Conservation (phyloP, 2,329 filamentous ascomycete genomes). For the Sporothrix curviconia region DNA sequence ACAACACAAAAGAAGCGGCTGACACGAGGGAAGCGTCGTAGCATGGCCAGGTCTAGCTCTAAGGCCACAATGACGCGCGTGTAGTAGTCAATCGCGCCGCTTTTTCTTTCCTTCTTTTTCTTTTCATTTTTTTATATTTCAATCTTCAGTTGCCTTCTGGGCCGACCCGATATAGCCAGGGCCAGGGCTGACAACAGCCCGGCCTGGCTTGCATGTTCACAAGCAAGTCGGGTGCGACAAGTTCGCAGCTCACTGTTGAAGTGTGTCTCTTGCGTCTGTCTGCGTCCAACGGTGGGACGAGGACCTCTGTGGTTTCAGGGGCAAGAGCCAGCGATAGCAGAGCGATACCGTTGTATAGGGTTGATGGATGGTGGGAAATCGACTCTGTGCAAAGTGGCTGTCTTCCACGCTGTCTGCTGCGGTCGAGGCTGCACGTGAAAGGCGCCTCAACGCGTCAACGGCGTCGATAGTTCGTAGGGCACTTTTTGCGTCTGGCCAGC, state of each 20-base stretch:
- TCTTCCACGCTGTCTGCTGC: background rate
- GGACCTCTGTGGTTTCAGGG: background rate
- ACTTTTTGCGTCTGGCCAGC: background rate
- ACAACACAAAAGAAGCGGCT: too few relatives aligned
- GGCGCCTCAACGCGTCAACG: background rate
- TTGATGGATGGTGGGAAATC: background rate
- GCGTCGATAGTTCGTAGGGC: background rate
- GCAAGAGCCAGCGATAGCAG: too few relatives aligned
- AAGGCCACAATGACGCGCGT: too few relatives aligned
- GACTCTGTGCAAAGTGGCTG: background rate
- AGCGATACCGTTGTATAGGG: too few relatives aligned
- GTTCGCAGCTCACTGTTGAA: background rate
- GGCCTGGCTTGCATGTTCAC: background rate
- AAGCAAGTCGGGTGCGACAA: background rate
- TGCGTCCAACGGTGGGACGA: too few relatives aligned
- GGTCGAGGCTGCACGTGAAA: conserved; percentile 2
- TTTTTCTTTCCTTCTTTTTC: too few relatives aligned
- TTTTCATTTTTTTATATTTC: too few relatives aligned
- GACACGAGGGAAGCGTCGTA: too few relatives aligned
- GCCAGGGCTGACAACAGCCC: background rate
- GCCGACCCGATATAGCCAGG: background rate
- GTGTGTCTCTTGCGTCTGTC: too few relatives aligned
- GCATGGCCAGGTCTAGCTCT: too few relatives aligned
- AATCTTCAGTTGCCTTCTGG: background rate
- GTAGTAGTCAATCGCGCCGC: too few relatives aligned